Conservation (phyloP, 495 filamentous ascomycete genomes). For the Podospora conica region DNA sequence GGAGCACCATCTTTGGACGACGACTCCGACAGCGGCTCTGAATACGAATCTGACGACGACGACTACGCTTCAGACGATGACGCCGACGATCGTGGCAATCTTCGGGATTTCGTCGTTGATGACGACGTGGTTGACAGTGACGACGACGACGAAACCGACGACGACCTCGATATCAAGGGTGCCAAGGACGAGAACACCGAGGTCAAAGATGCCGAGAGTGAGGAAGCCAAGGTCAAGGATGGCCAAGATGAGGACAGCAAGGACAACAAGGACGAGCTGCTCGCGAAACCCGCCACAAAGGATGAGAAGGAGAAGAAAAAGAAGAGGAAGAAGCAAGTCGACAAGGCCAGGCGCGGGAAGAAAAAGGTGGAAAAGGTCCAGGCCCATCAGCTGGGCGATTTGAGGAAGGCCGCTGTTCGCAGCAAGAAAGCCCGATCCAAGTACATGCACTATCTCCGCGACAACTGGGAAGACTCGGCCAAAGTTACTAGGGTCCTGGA, state of each 20-base stretch:
- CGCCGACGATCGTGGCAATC: constrained; percentile 38
- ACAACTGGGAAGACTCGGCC: constrained; percentile 65
- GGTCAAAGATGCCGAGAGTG: neutral
- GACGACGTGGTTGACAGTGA: constrained; percentile 41
- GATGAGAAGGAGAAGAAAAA: constrained; percentile 8
- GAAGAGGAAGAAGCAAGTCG: constrained; percentile 2
- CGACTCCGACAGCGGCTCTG: constrained; percentile 26
- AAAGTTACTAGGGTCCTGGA: constrained; percentile 74
- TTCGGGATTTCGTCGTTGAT: constrained; percentile 54
- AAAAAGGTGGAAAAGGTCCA: constrained; percentile 18
- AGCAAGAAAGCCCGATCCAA: constrained; percentile 54
- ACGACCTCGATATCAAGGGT: constrained; percentile 16
- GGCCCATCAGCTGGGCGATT: constrained; percentile 17
- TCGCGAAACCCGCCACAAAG: too few relatives aligned
- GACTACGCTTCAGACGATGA: constrained; percentile 31
- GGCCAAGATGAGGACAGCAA: constrained; percentile 18
- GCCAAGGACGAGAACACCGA: constrained; percentile 32
- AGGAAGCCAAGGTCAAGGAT: constrained; percentile 5
- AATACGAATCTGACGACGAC: constrained; percentile 37
- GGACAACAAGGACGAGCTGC: constrained; percentile 13
- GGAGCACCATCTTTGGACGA: constrained; percentile 25
- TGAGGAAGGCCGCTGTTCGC: constrained; percentile 51
- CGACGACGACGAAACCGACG: constrained; percentile 24
- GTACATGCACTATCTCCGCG: constrained; percentile 62
- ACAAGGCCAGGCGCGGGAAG: constrained; percentile 6